Evolutionary conservation across 1,284 basidiomycete genomes (phyloP), one percentile per base, ranked within the genome.

Genomic region (Ceratobasidium sp.): DNA sequence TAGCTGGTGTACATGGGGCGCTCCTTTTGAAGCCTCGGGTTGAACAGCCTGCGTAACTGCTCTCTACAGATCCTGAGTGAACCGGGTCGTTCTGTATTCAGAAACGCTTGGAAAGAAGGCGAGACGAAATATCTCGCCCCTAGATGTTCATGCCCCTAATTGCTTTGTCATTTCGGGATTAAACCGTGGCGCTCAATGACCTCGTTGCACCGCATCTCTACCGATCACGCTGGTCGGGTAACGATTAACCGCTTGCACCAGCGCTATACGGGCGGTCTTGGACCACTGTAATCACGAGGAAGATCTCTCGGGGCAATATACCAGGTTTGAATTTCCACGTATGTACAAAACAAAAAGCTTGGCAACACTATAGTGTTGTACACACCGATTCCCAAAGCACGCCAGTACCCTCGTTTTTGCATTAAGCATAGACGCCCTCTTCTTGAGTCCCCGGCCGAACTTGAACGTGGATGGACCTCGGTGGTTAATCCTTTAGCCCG

Each of bases 401-500:
- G 35, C 12, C 14, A n/a, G 30, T 46, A 30, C 64, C 64, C 64
- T 30, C 27, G 46, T 66, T 66, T 66, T 62, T 30, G n/a, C 16
- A 50, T 50, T 30, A 66, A 8, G 23, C 23, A 66, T 20, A 50
- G 64, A 35, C 46, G 46, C 46, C 64, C 44, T 18, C 44, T 66
- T 50, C 64, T 50, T 23, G 64, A 30, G 27, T 52, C 33, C 27
- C 50, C 35, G 38, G 48, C 48, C 64, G 64, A 14, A 30, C 27
- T 30, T 30, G 27, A 66, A 66, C 64, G 64, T 66, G 44, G 64
- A 16, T n/a, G 33, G 35, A 8, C 41, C 6, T 46, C 12, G 46
- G 38, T 46, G 35, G 50, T 41, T 77, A 66, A 59, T 77, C 59
- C 52, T 66, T 77, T 8, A 77, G 44, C 54, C 52, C 65, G 46